Evolutionary conservation across 495 filamentous ascomycete species (phyloP).

Genomic region (Lindgomyces ingoldianus): DNA sequence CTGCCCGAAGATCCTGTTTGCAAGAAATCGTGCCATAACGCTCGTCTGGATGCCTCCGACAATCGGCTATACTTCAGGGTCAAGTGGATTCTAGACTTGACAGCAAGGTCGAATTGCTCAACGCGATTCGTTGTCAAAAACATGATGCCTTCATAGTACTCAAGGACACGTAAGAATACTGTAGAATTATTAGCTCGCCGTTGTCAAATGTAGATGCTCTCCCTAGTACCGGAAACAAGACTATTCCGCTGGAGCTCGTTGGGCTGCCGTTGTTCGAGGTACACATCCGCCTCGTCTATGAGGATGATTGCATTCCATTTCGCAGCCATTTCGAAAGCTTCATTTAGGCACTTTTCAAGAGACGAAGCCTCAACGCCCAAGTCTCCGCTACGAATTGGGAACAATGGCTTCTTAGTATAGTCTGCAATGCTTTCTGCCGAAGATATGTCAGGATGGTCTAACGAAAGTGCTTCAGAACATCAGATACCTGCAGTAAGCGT

Average conservation of each 20-base stretch:
- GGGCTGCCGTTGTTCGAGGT: slow-evolving; percentile 41
- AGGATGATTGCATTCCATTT: slow-evolving; percentile 41
- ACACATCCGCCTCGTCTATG: slow-evolving; percentile 44
- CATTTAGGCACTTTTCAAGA: neutral
- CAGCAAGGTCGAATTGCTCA: slow-evolving; percentile 43
- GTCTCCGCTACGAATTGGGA: slow-evolving; percentile 17
- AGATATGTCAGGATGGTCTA: too few species aligned
- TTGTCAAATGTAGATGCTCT: neutral
- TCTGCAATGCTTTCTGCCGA: slow-evolving; percentile 23
- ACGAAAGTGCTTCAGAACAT: too few species aligned
- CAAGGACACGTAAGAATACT: slow-evolving; percentile 53
- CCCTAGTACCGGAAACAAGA: slow-evolving; percentile 48
- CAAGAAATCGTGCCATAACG: slow-evolving; percentile 49
- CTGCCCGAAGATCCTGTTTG: slow-evolving; percentile 44
- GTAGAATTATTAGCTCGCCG: too few species aligned
- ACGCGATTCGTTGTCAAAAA: slow-evolving; percentile 41
- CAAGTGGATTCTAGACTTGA: slow-evolving; percentile 45
- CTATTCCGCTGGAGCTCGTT: slow-evolving; percentile 52
- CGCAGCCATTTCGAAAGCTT: slow-evolving; percentile 2
- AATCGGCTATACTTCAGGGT: slow-evolving; percentile 42
- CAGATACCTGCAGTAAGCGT: slow-evolving; percentile 46
- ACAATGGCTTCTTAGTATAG: slow-evolving; percentile 23
- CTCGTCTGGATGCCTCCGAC: slow-evolving; percentile 23
- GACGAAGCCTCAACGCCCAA: neutral
- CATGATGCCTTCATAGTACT: slow-evolving; percentile 60